These are phyloP conservation scores for Aspergillus eucalypticola DNA, from an alignment of 2,329 filamentous ascomycete species.

Conservation along the genomic window DNA sequence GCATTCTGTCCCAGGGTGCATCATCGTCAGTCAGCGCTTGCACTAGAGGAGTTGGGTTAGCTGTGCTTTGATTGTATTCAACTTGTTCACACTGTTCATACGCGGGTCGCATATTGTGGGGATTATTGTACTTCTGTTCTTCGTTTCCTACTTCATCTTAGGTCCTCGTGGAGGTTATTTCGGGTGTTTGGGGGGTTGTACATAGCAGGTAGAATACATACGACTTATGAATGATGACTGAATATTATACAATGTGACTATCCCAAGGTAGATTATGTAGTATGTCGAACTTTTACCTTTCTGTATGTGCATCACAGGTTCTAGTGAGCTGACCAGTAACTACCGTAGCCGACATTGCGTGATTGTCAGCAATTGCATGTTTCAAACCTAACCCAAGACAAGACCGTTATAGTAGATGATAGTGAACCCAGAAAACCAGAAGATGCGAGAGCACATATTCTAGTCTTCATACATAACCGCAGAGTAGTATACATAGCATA, in stretches of 20 bases:
- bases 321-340: background rate
- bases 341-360: background rate
- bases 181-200: background rate
- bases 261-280: background rate
- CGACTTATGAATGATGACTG: constrained; percentile 5
- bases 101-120: background rate
- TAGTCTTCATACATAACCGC: too few species aligned
- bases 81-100: background rate
- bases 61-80: background rate
- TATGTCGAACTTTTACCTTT: too few species aligned
- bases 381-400: too few species aligned
- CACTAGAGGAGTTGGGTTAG: constrained; percentile 5
- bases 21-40: constrained; percentile 2
- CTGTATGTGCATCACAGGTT: background rate
- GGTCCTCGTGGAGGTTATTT: background rate
- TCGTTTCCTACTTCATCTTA: too few species aligned
- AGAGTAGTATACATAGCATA: too few species aligned
- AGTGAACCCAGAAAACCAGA: too few species aligned
- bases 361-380: background rate
- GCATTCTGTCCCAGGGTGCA: background rate
- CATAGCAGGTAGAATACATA: constrained; percentile 2
- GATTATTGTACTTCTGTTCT: background rate
- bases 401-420: too few species aligned
- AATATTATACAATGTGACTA: background rate
- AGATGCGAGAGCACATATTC: too few species aligned